Evolutionary conservation across 257 asterid genomes (phyloP).

Genomic region (Cinchona pubescens): DNA sequence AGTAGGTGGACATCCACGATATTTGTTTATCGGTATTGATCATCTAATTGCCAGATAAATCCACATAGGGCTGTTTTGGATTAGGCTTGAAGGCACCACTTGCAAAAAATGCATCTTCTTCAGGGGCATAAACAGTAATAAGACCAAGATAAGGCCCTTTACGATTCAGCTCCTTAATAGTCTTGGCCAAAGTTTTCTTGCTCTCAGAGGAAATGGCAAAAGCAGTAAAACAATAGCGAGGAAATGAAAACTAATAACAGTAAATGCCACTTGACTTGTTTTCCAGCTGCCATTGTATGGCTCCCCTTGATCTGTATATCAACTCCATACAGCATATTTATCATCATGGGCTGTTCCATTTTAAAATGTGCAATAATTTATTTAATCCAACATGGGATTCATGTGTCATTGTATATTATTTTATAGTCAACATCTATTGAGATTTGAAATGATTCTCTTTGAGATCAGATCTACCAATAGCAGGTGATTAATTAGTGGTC

Average conservation of each 20-base stretch:
- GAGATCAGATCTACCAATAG: too few relatives aligned
- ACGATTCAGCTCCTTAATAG: slow-evolving; percentile 26
- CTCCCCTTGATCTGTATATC: not conserved
- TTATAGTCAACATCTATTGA: not conserved
- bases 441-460: too few relatives aligned
- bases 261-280: not conserved
- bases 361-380: not conserved
- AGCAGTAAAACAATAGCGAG: slow-evolving; percentile 24
- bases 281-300: slow-evolving; percentile 5
- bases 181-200: slow-evolving; percentile 3
- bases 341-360: not conserved
- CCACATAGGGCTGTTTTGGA: slow-evolving; percentile 39
- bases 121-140: slow-evolving; percentile 47
- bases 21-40: too few relatives aligned
- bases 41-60: slow-evolving; percentile 49
- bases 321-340: not conserved
- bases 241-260: slow-evolving; percentile 11
- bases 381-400: not conserved
- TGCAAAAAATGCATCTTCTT: slow-evolving; percentile 53
- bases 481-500: not conserved
- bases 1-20: too few relatives aligned
- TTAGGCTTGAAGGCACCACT: slow-evolving; percentile 34
- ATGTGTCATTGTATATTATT: not conserved
- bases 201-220: slow-evolving; percentile 28
- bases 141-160: slow-evolving; percentile 57